Percentiles rank a stretch among this genome's conserved stretches.
phyloP scores from a whole-genome alignment of 2,329 filamentous ascomycete species.

The Diaporthe citri region DNA sequence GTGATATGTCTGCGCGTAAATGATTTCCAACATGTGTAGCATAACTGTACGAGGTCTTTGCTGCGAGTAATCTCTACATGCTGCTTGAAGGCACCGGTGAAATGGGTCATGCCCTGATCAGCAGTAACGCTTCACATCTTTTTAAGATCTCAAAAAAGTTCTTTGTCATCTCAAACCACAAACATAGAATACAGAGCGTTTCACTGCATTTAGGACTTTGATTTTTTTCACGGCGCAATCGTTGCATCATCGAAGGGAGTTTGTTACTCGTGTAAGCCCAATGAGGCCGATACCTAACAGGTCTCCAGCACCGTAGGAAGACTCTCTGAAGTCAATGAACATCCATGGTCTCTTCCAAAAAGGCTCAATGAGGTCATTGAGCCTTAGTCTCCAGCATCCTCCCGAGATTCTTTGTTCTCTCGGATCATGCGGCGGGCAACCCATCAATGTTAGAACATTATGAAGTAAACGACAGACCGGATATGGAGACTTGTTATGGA shows the following conservation, averaged over 20 bases:
- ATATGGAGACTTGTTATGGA: too few species aligned
- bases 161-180: background rate
- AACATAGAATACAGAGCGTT: background rate
- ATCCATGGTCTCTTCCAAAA: too few species aligned
- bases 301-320: background rate
- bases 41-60: background rate
- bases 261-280: background rate
- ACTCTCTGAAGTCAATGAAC: background rate
- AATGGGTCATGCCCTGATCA: too few species aligned
- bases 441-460: background rate
- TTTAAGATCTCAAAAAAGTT: background rate
- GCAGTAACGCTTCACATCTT: background rate
- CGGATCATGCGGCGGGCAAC: background rate
- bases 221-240: background rate
- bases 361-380: background rate
- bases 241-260: background rate
- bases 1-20: background rate
- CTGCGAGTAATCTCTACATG: background rate
- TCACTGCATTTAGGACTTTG: background rate
- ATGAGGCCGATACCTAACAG: background rate
- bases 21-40: background rate
- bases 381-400: background rate
- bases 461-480: background rate
- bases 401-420: background rate
- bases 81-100: background rate